Evolutionary conservation across 768 basidiomycete genomes (phyloP).

Genomic region (Boletus subparvulus): DNA sequence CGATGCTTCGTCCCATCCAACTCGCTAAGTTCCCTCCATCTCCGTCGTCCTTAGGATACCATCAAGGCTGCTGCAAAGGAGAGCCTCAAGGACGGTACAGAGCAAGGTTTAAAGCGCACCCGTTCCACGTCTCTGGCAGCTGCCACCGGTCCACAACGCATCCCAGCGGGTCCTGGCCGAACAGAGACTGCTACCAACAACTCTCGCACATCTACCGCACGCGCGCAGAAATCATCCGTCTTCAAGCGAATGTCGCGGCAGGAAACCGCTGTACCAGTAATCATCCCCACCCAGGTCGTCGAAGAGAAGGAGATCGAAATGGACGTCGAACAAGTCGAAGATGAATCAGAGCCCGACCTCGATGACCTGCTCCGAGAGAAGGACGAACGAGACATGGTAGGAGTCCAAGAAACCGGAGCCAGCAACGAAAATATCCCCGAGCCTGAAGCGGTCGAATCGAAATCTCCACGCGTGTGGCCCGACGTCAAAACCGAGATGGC

Average conservation of each 20-base stretch:
- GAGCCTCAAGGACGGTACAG: conserved; percentile 51
- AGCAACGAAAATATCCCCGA: conserved; percentile 47
- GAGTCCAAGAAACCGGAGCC: conserved; percentile 41
- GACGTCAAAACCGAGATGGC: conserved; percentile 64
- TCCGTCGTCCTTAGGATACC: conserved; percentile 30
- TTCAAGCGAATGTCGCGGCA: conserved; percentile 44
- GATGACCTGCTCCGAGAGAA: conserved; percentile 44
- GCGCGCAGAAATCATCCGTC: conserved; percentile 32
- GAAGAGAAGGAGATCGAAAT: conserved; percentile 57
- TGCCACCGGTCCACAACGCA: conserved; percentile 62
- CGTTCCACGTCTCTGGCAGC: conserved; percentile 67
- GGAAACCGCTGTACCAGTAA: conserved; percentile 43
- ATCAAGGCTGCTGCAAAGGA: conserved; percentile 57
- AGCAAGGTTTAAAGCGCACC: conserved; percentile 54
- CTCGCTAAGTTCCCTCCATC: conserved; percentile 1
- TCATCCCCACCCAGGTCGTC: conserved; percentile 39
- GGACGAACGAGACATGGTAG: conserved; percentile 67
- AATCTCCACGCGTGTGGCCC: conserved; percentile 66
- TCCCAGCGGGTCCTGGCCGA: conserved; percentile 64
- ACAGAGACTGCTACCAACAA: conserved; percentile 44
- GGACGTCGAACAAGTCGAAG: conserved; percentile 51
- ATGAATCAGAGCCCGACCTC: conserved; percentile 42
- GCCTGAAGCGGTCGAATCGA: conserved; percentile 37
- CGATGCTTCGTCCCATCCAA: not conserved
- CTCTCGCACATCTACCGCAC: conserved; percentile 32